Percentiles rank a stretch among this genome's conserved stretches.
phyloP scores from a whole-genome alignment of 768 basidiomycete genomes.

The Auricularia heimuer region DNA sequence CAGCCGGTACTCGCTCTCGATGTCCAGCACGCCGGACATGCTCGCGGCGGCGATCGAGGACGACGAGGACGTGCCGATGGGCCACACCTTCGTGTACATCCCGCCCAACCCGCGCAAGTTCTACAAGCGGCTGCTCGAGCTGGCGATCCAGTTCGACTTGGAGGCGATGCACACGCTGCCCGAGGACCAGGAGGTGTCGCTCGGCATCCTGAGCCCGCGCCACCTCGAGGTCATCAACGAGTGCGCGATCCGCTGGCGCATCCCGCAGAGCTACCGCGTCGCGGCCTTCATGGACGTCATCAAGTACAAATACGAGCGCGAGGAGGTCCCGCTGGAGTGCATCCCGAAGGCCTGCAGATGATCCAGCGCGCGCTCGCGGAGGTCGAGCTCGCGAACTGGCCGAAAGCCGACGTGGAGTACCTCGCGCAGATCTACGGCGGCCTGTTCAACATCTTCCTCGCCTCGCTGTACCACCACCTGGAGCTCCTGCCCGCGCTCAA shows the following conservation, averaged over 20 bases:
- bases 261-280: conserved; percentile 67
- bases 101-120: conserved; percentile 79
- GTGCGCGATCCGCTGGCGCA: conserved; percentile 83
- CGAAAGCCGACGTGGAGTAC: conserved; percentile 67
- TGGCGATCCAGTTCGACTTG: conserved; percentile 75
- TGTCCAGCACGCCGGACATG: conserved; percentile 21
- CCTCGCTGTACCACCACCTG: conserved; percentile 74
- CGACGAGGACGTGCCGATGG: conserved; percentile 54
- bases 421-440: conserved; percentile 57
- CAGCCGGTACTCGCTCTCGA: conserved; percentile 47
- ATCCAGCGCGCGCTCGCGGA: conserved; percentile 64
- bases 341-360: conserved; percentile 80
- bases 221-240: conserved; percentile 82
- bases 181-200: conserved; percentile 87
- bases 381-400: conserved; percentile 66
- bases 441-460: conserved; percentile 81
- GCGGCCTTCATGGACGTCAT: conserved; percentile 80
- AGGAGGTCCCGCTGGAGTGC: conserved; percentile 90
- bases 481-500: conserved; percentile 68
- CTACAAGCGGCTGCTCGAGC: conserved; percentile 76
- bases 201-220: conserved; percentile 73
- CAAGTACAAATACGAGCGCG: conserved; percentile 75
- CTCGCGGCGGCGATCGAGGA: conserved; percentile 30
- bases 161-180: conserved; percentile 88
- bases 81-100: conserved; percentile 80